A percentile compares a stretch with the other conserved stretches of the same genome.
Evolutionary conservation across 352 stramenopile species (phyloP).

Genomic region (Globisporangium yorkense): DNA sequence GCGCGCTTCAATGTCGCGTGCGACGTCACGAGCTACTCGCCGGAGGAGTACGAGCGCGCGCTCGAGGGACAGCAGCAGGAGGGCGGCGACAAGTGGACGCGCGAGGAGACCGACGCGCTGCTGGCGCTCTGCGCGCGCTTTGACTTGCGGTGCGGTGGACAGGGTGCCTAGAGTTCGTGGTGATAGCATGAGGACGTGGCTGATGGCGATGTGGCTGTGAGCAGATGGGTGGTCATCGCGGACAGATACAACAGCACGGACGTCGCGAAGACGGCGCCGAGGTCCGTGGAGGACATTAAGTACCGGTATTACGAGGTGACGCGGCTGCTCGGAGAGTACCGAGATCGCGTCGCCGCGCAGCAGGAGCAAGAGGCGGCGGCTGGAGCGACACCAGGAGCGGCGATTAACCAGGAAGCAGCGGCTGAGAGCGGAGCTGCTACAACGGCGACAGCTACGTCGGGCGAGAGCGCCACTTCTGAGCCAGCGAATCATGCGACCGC

Average conservation of each 20-base stretch:
- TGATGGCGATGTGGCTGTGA: background rate
- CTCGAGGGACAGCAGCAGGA: slow-evolving; percentile 23
- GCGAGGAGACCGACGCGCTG: slow-evolving; percentile 54
- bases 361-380: background rate
- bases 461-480: background rate
- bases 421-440: background rate
- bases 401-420: background rate
- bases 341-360: slow-evolving; percentile 1
- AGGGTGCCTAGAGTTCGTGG: too few species aligned
- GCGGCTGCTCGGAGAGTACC: slow-evolving; percentile 34
- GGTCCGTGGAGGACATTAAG: slow-evolving; percentile 65
- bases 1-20: slow-evolving; percentile 60
- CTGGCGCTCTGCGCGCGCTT: slow-evolving; percentile 45
- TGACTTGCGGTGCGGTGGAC: slow-evolving; percentile 27
- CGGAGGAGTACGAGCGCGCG: slow-evolving; percentile 43
- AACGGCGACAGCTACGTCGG: background rate
- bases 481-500: background rate
- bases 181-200: too few species aligned
- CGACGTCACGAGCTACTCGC: slow-evolving; percentile 39
- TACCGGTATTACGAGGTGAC: slow-evolving; percentile 66
- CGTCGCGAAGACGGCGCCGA: slow-evolving; percentile 23
- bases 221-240: slow-evolving; percentile 51
- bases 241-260: slow-evolving; percentile 51
- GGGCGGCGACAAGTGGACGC: slow-evolving; percentile 52
- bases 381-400: background rate